Evolutionary conservation across 345 rosid genomes (phyloP), one percentile per base, ranked within the genome.

Genomic region (Euphorbia pulcherrima): DNA sequence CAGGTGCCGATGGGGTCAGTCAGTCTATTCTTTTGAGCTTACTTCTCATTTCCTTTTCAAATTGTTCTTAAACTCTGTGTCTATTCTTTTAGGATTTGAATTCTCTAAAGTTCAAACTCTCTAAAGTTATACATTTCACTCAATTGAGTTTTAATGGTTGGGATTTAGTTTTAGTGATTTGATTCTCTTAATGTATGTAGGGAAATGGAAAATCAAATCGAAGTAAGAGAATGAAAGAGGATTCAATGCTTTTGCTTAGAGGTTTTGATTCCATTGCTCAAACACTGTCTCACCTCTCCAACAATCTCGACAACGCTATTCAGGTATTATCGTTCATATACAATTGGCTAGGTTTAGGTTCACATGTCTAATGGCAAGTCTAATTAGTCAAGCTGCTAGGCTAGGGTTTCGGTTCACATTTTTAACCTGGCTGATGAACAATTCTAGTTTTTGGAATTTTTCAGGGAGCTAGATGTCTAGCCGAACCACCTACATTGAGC

Each of bases 251-350:
- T 79, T 69, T 95, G 78, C 81, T 88, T 30, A 83, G 82, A 82
- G 99, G 97, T 46, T 95, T 95, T 71, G 97, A 95, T 52, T 92
- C 99, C 21, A 66, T 91, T 24, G 75, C 88, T 18, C 87, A 83
- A 20, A 75, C 88, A n/a, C 81, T 92, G 37, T 92, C 97, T 70
- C 88, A 75, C 75, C 89, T 95, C 24, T 95, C 93, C 23, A 81
- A 71, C 73, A 90, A 90, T 68, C 82, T 94, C 28, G 92, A 85
- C 51, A 85, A 79, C n/a, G 92, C 97, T 69, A 93, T 95, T 74
- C 97, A 84, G 93, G 99, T 90, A 72, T 1, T 62, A 10, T 2
- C 33, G 2, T 29, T 40, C 0, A 29, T 60, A 28, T 41, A 6
- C 16, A 55, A 26, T 11, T 8, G 2, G 23, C n/a, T n/a, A n/a